A percentile compares a stretch with the other conserved stretches of the same genome.
Conservation (phyloP, 2,329 filamentous ascomycete species). For the Fusarium heterosporum region DNA sequence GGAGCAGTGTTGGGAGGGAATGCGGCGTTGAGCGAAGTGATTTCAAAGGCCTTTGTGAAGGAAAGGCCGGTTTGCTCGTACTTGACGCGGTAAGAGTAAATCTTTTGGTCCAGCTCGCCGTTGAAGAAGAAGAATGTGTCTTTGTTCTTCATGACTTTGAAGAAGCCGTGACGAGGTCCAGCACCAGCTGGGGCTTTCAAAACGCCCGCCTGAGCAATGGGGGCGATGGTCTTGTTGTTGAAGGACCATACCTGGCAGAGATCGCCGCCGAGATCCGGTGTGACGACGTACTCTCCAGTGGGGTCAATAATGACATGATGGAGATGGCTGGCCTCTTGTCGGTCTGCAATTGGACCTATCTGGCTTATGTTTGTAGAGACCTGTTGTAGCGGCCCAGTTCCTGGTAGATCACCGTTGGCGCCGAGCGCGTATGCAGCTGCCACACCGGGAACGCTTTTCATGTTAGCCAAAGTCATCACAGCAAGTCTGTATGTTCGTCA, state of each 20-base stretch:
- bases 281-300: constrained; percentile 37
- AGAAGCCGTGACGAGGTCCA: constrained; percentile 42
- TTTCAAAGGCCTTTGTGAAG: constrained; percentile 42
- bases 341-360: constrained; percentile 33
- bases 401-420: constrained; percentile 27
- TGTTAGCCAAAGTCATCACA: neutral
- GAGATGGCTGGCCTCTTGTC: constrained; percentile 42
- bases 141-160: constrained; percentile 35
- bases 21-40: constrained; percentile 29
- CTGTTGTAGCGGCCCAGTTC: constrained; percentile 33
- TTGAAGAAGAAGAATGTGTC: constrained; percentile 45
- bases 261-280: constrained; percentile 42
- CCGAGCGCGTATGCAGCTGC: constrained; percentile 33
- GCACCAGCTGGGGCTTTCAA: constrained; percentile 27
- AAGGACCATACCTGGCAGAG: constrained; percentile 38
- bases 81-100: constrained; percentile 42
- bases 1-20: constrained; percentile 38
- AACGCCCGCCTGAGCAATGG: constrained; percentile 32
- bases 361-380: constrained; percentile 34
- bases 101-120: constrained; percentile 42
- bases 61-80: constrained; percentile 25
- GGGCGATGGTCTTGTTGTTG: constrained; percentile 38
- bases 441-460: constrained; percentile 22
- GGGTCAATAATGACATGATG: constrained; percentile 44
- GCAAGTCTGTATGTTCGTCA: neutral